These are phyloP conservation scores for Nowakowskiella sp. DNA, from an alignment of 192 early-diverging fungal species.

Conservation along the genomic window DNA sequence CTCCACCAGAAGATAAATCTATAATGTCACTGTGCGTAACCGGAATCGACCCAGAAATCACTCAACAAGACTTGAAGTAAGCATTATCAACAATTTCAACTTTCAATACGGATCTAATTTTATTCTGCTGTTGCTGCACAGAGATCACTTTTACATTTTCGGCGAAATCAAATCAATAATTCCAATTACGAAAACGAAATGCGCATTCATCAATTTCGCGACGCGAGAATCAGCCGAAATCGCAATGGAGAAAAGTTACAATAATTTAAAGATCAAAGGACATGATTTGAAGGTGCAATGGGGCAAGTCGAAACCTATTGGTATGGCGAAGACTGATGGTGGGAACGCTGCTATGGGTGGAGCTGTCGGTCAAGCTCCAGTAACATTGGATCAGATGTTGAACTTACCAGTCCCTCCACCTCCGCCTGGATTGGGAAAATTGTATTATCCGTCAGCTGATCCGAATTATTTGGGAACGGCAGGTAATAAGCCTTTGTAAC, in stretches of 20 bases:
- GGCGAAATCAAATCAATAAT: slow-evolving; percentile 87
- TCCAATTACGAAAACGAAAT: slow-evolving; percentile 66
- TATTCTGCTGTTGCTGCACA: slow-evolving; percentile 19
- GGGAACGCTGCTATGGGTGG: slow-evolving; percentile 1
- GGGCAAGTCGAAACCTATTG: slow-evolving; percentile 43
- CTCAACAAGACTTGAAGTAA: slow-evolving; percentile 62
- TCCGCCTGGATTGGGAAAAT: slow-evolving; percentile 16
- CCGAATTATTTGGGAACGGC: slow-evolving; percentile 21
- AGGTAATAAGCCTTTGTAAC: too few relatives aligned
- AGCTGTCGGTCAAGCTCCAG: neutral
- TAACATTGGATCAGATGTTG: slow-evolving; percentile 15
- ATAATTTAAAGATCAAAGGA: slow-evolving; percentile 65
- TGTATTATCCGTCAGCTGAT: slow-evolving; percentile 25
- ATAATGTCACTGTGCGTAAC: slow-evolving; percentile 84
- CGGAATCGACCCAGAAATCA: slow-evolving; percentile 64
- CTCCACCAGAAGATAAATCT: slow-evolving; percentile 68
- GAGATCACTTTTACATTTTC: slow-evolving; percentile 66
- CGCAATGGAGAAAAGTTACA: slow-evolving; percentile 60
- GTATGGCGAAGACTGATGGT: slow-evolving; percentile 6
- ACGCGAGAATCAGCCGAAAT: slow-evolving; percentile 74
- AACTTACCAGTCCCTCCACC: slow-evolving; percentile 19
- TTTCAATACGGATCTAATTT: neutral
- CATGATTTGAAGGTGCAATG: slow-evolving; percentile 69
- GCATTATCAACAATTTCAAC: neutral
- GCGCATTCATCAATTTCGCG: slow-evolving; percentile 87